A percentile compares a stretch with the other conserved stretches of the same genome.
These are phyloP conservation scores for Cadophora malorum DNA, from an alignment of 2,329 filamentous ascomycete species.

Conservation along the genomic window DNA sequence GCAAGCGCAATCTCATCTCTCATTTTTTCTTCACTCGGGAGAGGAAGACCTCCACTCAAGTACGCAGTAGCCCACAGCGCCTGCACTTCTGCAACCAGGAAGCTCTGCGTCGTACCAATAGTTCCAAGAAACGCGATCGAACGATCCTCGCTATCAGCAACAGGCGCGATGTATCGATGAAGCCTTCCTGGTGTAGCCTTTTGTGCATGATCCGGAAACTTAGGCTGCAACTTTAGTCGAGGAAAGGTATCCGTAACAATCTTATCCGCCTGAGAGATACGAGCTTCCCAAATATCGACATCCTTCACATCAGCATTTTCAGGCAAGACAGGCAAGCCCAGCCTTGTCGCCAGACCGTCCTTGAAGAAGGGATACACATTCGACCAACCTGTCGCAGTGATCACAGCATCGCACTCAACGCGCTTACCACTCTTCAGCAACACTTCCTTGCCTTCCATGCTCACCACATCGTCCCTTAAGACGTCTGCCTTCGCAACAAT, in stretches of 20 bases:
- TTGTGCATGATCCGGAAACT: neutral
- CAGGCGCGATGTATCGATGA: conserved; percentile 15
- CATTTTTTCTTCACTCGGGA: conserved; percentile 21
- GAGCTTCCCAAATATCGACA: conserved; percentile 34
- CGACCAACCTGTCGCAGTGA: conserved; percentile 35
- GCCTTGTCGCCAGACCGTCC: conserved; percentile 5
- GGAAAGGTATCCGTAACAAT: conserved; percentile 37
- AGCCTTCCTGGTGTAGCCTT: conserved; percentile 22
- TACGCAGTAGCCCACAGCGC: conserved; percentile 28
- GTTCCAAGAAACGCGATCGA: conserved; percentile 20
- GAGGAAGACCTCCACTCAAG: conserved; percentile 2
- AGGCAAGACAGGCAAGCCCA: conserved; percentile 18
- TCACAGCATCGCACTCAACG: conserved; percentile 23
- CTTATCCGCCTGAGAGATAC: conserved; percentile 36
- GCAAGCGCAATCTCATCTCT: conserved; percentile 22
- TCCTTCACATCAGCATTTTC: conserved; percentile 30
- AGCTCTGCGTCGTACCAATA: conserved; percentile 19
- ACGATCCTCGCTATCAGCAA: conserved; percentile 8
- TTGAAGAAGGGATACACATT: conserved; percentile 35
- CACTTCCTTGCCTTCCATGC: conserved; percentile 9
- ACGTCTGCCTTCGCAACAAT: conserved; percentile 1
- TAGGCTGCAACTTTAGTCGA: conserved; percentile 37
- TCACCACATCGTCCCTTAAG: conserved; percentile 19
- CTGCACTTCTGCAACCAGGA: conserved; percentile 25
- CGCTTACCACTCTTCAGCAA: conserved; percentile 19